phyloP scores from a whole-genome alignment of 495 filamentous ascomycete genomes.

The Podospora sp. region DNA sequence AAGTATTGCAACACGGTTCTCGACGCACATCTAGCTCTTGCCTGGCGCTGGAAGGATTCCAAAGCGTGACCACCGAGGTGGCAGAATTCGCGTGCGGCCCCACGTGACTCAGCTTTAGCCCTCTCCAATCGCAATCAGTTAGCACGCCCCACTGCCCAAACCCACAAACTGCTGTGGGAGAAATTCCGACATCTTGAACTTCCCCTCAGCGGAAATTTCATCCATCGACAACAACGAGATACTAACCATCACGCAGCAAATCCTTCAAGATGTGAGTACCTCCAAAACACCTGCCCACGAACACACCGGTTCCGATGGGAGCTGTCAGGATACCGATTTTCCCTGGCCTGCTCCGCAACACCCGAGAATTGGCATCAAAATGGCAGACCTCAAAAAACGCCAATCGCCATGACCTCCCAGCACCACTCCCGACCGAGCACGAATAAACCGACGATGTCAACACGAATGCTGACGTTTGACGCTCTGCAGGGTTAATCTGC shows the following conservation, averaged over 20 bases:
- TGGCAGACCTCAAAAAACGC: conserved; percentile 13
- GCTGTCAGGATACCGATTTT: conserved; percentile 1
- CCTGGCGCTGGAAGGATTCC: no score
- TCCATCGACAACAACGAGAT: conserved; percentile 47
- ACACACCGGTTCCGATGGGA: conserved; percentile 11
- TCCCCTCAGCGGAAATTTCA: conserved; percentile 45
- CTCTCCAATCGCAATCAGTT: conserved; percentile 37
- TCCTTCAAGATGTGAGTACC: conserved; percentile 59
- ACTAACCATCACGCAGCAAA: conserved; percentile 49
- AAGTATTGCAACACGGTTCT: no score
- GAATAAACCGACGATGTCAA: conserved; percentile 5
- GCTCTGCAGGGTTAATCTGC: conserved; percentile 88
- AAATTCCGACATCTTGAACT: conserved; percentile 41
- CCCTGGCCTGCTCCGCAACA: conserved; percentile 14
- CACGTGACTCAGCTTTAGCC: conserved; percentile 34
- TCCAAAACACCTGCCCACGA: conserved; percentile 21
- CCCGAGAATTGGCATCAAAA: not conserved
- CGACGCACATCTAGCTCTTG: no score
- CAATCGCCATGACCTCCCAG: conserved; percentile 13
- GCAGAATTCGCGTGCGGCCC: not conserved
- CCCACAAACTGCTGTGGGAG: conserved; percentile 44
- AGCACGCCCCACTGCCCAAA: conserved; percentile 32
- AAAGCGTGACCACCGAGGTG: not conserved
- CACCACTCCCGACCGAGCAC: conserved; percentile 13
- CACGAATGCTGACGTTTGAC: conserved; percentile 41